Conservation (phyloP, 2,329 filamentous ascomycete genomes). For the Neoarthrinium moseri region DNA sequence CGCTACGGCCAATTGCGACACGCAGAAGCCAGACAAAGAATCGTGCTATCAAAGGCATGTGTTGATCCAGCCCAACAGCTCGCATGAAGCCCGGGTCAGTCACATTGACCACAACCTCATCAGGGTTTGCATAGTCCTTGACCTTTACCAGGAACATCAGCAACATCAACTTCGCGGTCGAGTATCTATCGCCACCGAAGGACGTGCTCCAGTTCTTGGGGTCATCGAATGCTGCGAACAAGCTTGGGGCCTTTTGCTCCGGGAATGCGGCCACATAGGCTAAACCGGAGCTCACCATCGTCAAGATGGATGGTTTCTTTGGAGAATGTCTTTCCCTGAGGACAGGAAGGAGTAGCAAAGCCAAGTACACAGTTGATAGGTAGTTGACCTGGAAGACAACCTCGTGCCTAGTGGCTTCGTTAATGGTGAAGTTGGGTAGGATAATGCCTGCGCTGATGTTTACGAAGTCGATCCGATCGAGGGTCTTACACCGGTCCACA, state of each 20-base stretch:
- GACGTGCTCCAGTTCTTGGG: conserved; percentile 2
- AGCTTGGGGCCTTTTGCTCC: neutral
- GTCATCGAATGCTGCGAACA: neutral
- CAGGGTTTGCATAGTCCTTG: conserved; percentile 10
- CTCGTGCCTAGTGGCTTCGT: conserved; percentile 8
- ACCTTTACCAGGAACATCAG: conserved; percentile 16
- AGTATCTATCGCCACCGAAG: conserved; percentile 1
- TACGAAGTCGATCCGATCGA: conserved; percentile 39
- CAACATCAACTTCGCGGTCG: conserved; percentile 5
- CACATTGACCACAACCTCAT: conserved; percentile 20
- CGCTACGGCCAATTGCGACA: neutral
- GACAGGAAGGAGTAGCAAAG: conserved; percentile 14
- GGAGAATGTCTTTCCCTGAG: too few relatives aligned
- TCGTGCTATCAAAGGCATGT: neutral
- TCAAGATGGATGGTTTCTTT: conserved; percentile 3
- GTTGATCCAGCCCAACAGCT: conserved; percentile 18
- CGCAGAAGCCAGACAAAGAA: neutral
- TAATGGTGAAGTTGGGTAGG: neutral
- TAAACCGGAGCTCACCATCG: neutral
- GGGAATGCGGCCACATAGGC: too few relatives aligned
- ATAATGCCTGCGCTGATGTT: conserved; percentile 40
- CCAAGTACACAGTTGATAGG: conserved; percentile 14
- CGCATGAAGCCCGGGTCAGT: conserved; percentile 25
- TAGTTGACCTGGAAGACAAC: conserved; percentile 18
- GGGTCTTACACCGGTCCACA: conserved; percentile 24